Evolutionary conservation across 2,329 filamentous ascomycete species (phyloP).

Genomic region (Aschersonia sp.): DNA sequence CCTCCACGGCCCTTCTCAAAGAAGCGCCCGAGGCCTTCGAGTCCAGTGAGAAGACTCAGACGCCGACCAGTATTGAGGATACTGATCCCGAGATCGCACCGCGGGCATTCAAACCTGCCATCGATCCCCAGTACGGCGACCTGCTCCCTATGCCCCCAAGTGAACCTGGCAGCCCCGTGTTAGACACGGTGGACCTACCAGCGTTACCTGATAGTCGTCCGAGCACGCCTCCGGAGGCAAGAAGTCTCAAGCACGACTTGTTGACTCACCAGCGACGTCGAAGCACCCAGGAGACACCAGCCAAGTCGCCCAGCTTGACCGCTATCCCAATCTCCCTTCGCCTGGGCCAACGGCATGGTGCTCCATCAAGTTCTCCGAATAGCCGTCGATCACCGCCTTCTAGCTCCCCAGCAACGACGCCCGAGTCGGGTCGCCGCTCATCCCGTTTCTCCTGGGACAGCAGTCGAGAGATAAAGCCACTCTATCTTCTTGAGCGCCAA

Average conservation of each 20-base stretch:
- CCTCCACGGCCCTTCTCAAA: conserved; percentile 19
- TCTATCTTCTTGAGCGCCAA: conserved; percentile 61
- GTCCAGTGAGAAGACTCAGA: conserved; percentile 7
- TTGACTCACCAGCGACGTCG: conserved; percentile 31
- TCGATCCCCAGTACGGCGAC: conserved; percentile 52
- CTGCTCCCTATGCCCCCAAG: conserved; percentile 50
- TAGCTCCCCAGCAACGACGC: conserved; percentile 15
- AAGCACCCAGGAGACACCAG: conserved; percentile 30
- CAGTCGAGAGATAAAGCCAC: conserved; percentile 59
- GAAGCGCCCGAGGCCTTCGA: conserved; percentile 15
- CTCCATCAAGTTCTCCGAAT: conserved; percentile 26
- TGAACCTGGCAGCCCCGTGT: conserved; percentile 33
- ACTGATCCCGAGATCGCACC: conserved; percentile 44
- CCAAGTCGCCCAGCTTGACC: conserved; percentile 39
- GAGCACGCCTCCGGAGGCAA: conserved; percentile 36
- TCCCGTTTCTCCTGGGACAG: conserved; percentile 46
- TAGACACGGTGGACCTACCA: conserved; percentile 27
- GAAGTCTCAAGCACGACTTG: conserved; percentile 23
- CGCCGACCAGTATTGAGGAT: conserved; percentile 14
- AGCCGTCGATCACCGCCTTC: conserved; percentile 24
- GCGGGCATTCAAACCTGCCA: conserved; percentile 46
- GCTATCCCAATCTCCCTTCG: conserved; percentile 43
- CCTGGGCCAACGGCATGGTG: conserved; percentile 26
- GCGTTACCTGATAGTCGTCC: conserved; percentile 46
- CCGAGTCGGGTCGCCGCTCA: conserved; percentile 22